These are phyloP conservation scores for Spinacia oleracea DNA, from an alignment of 179 eudicot species.

Conservation along the genomic window DNA sequence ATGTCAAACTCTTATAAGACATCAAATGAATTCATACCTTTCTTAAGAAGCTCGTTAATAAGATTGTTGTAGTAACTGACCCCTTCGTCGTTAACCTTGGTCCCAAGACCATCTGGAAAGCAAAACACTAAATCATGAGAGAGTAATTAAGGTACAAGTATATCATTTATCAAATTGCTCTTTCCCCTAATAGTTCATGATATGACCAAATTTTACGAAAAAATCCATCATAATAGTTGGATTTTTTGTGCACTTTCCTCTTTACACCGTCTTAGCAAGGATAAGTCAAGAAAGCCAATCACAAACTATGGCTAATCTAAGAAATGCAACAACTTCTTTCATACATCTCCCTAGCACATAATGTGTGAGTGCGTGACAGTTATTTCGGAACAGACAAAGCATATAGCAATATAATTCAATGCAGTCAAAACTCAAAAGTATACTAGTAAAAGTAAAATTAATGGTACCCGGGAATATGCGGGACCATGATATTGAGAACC, in stretches of 20 bases:
- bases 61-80: slow-evolving; percentile 68
- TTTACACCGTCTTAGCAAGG: background rate
- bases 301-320: background rate
- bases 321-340: background rate
- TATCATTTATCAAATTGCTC: background rate
- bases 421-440: too few species aligned
- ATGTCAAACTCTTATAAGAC: background rate
- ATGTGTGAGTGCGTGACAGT: background rate
- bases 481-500: slow-evolving; percentile 83
- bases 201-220: too few species aligned
- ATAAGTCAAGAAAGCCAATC: background rate
- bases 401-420: too few species aligned
- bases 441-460: background rate
- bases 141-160: background rate
- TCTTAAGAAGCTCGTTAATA: slow-evolving; percentile 66
- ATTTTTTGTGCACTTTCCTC: background rate
- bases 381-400: too few species aligned
- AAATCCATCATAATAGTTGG: too few species aligned
- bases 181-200: too few species aligned
- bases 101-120: slow-evolving; percentile 76
- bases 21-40: slow-evolving; percentile 43
- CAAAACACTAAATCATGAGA: background rate
- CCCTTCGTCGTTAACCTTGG: slow-evolving; percentile 70
- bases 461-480: slow-evolving; percentile 68
- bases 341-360: background rate